These are phyloP conservation scores for Globisporangium emineosum DNA, from an alignment of 352 stramenopile species.

Conservation along the genomic window DNA sequence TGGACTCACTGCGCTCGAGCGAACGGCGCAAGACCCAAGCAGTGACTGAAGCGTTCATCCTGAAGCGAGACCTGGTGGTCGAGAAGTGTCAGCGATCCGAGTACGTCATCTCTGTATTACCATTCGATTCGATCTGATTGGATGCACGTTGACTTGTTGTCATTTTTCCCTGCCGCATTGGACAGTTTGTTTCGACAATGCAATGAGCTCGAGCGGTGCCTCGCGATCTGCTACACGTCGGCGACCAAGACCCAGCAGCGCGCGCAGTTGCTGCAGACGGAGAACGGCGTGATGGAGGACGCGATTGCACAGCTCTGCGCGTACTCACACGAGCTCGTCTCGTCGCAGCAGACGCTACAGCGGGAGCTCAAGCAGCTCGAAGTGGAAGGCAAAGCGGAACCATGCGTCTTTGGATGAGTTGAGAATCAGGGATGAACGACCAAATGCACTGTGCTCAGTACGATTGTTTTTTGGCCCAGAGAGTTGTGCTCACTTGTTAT, in stretches of 20 bases:
- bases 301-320: conserved; percentile 48
- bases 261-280: conserved; percentile 36
- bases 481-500: too few relatives aligned
- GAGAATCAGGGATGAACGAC: too few relatives aligned
- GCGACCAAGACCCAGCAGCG: conserved; percentile 31
- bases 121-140: too few relatives aligned
- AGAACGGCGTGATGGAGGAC: conserved; percentile 48
- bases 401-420: conserved; percentile 33
- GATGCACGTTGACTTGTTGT: background rate
- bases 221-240: conserved; percentile 34
- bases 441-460: too few relatives aligned
- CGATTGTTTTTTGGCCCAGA: too few relatives aligned
- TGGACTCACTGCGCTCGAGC: conserved; percentile 32
- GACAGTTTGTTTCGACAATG: conserved; percentile 53
- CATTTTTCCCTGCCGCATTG: too few relatives aligned
- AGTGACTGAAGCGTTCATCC: conserved; percentile 24
- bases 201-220: conserved; percentile 47
- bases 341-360: conserved; percentile 44
- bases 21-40: conserved; percentile 38
- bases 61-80: conserved; percentile 56
- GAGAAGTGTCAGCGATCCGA: conserved; percentile 55
- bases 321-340: conserved; percentile 45
- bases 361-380: conserved; percentile 51
- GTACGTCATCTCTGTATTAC: conserved; percentile 22
- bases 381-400: conserved; percentile 32